Conservation (phyloP, 441 rosid genomes). For the Gossypium gossypioides region DNA sequence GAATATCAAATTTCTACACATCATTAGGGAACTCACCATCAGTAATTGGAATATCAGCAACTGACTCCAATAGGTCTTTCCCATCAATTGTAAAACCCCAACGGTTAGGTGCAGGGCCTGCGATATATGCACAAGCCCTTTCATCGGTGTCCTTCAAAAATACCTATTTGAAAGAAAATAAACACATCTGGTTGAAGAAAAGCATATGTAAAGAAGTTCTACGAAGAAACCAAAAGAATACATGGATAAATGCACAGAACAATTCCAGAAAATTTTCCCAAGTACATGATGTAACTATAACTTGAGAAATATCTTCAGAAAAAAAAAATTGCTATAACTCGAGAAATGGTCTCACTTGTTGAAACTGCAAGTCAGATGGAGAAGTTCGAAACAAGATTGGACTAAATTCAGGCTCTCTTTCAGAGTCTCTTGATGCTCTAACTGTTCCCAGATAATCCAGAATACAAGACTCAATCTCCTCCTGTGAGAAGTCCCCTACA, state of each 20-base stretch:
- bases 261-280: neutral
- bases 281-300: slow-evolving; percentile 12
- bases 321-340: neutral
- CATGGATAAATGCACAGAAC: slow-evolving; percentile 1
- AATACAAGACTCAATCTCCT: slow-evolving; percentile 75
- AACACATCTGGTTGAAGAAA: slow-evolving; percentile 15
- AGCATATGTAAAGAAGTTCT: slow-evolving; percentile 2
- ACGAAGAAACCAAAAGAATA: slow-evolving; percentile 5
- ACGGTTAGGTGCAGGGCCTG: slow-evolving; percentile 98
- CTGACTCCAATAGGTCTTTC: slow-evolving; percentile 65
- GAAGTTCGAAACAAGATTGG: slow-evolving; percentile 69
- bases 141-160: slow-evolving; percentile 97
- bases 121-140: slow-evolving; percentile 98
- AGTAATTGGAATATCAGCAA: slow-evolving; percentile 35
- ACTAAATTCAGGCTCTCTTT: slow-evolving; percentile 27
- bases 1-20: neutral
- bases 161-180: slow-evolving; percentile 45
- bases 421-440: slow-evolving; percentile 42
- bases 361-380: slow-evolving; percentile 64
- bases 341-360: slow-evolving; percentile 54
- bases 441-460: slow-evolving; percentile 93
- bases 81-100: slow-evolving; percentile 95
- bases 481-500: slow-evolving; percentile 90
- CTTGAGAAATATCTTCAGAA: slow-evolving; percentile 6
- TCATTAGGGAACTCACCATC: slow-evolving; percentile 37